These are phyloP conservation scores for Globisporangium recalcitrans DNA, from an alignment of 352 stramenopile species.

Conservation along the genomic window DNA sequence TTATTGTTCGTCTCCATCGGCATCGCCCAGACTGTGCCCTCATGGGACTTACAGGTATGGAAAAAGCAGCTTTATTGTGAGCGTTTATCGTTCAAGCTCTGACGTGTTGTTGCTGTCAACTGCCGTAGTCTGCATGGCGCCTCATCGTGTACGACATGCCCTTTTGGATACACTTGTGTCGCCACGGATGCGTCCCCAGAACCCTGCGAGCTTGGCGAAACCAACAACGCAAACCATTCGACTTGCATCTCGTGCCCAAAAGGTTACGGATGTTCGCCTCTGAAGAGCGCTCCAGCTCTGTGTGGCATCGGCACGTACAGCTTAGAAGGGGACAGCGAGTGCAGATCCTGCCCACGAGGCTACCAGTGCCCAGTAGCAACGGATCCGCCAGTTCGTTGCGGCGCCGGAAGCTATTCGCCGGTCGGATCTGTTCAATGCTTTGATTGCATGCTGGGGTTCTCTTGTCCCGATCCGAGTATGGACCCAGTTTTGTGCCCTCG, in stretches of 20 bases:
- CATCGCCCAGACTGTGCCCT: conserved; percentile 24
- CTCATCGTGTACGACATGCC: conserved; percentile 36
- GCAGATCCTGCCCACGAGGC: conserved; percentile 7
- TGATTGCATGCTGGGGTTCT: conserved; percentile 34
- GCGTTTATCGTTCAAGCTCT: background rate
- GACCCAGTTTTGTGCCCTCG: conserved; percentile 30
- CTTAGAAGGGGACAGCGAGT: conserved; percentile 6
- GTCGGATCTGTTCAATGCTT: conserved; percentile 31
- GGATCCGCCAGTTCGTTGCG: conserved; percentile 6
- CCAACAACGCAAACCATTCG: conserved; percentile 34
- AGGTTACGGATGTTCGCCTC: conserved; percentile 12
- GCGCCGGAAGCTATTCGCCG: conserved; percentile 27
- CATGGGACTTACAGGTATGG: conserved; percentile 35
- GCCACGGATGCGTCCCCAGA: conserved; percentile 23
- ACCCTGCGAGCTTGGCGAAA: conserved; percentile 9
- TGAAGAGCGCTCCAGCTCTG: background rate
- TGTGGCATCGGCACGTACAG: conserved; percentile 10
- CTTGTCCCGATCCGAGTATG: conserved; percentile 38
- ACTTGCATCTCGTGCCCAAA: conserved; percentile 20
- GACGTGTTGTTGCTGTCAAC: conserved; percentile 13
- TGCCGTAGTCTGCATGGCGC: conserved; percentile 24
- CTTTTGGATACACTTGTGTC: conserved; percentile 40
- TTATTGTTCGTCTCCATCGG: conserved; percentile 28
- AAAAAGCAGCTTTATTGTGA: background rate
- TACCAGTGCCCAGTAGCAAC: conserved; percentile 43